Percentiles rank a stretch among this genome's conserved stretches.
phyloP scores from a whole-genome alignment of 1,139 yeast genomes.

The Geotrichum candidum region DNA sequence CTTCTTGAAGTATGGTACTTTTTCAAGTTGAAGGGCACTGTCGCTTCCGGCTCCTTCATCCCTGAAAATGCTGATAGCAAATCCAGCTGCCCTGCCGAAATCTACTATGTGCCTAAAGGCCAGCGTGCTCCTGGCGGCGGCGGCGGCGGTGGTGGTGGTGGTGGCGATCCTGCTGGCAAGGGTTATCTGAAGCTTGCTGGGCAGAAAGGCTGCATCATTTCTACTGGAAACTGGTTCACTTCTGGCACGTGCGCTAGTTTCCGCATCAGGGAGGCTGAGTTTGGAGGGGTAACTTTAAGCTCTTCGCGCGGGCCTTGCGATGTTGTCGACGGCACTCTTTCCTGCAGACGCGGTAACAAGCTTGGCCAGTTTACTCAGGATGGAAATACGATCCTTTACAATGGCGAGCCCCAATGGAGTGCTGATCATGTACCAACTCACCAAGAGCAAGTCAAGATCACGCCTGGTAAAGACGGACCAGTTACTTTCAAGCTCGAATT shows the following conservation, averaged over 20 bases:
- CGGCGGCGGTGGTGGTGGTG: slow-evolving; percentile 29
- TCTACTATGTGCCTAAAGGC: slow-evolving; percentile 71
- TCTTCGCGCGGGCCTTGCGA: slow-evolving; percentile 75
- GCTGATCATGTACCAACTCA: slow-evolving; percentile 47
- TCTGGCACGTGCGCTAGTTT: slow-evolving; percentile 85
- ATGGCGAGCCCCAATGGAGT: slow-evolving; percentile 63
- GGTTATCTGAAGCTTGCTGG: slow-evolving; percentile 52
- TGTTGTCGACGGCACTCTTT: slow-evolving; percentile 38
- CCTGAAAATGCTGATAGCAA: slow-evolving; percentile 55
- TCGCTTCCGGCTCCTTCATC: slow-evolving; percentile 56
- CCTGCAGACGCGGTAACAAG: slow-evolving; percentile 31
- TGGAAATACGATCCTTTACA: slow-evolving; percentile 45
- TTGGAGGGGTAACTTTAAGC: slow-evolving; percentile 64
- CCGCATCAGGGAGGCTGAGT: slow-evolving; percentile 48
- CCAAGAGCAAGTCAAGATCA: slow-evolving; percentile 49
- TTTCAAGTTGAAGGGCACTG: slow-evolving; percentile 72
- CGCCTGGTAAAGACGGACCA: slow-evolving; percentile 43
- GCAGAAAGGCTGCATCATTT: slow-evolving; percentile 70
- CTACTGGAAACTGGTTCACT: slow-evolving; percentile 77
- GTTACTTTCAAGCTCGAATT: slow-evolving; percentile 43
- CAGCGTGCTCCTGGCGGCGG: slow-evolving; percentile 33
- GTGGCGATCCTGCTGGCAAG: slow-evolving; percentile 20
- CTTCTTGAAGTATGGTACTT: slow-evolving; percentile 89
- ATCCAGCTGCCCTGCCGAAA: slow-evolving; percentile 60
- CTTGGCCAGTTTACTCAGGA: slow-evolving; percentile 33